A percentile compares a stretch with the other conserved stretches of the same genome.
These are phyloP conservation scores for Carex littledalei DNA, from an alignment of 176 grass and related monocot genomes.

Conservation along the genomic window DNA sequence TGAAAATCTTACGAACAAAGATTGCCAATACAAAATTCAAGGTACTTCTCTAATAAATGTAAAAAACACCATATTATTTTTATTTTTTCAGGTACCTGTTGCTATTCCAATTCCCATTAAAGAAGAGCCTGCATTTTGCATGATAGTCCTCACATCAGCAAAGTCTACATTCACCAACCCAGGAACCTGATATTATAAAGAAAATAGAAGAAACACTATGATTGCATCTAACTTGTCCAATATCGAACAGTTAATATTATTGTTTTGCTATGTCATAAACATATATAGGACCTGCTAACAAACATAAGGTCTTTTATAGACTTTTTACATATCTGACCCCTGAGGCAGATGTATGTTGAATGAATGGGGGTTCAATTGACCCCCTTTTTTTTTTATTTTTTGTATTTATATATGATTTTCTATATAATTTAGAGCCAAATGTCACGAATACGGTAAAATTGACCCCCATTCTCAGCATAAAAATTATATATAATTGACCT, in stretches of 20 bases:
- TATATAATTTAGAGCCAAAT: too few species aligned
- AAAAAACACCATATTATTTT: neutral
- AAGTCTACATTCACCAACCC: constrained; percentile 97
- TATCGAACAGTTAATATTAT: neutral
- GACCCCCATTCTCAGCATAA: too few species aligned
- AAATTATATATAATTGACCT: neutral
- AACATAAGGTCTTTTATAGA: neutral
- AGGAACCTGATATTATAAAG: constrained; percentile 57
- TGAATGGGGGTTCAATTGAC: too few species aligned
- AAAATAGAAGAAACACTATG: neutral
- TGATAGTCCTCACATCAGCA: constrained; percentile 94
- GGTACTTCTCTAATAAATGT: neutral
- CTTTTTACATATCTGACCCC: neutral
- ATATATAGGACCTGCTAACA: neutral
- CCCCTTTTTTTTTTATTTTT: too few species aligned
- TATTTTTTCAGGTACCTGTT: constrained; percentile 54
- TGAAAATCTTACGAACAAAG: neutral
- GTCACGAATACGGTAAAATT: too few species aligned
- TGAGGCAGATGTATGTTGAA: too few species aligned
- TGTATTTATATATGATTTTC: too few species aligned
- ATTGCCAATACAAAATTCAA: neutral
- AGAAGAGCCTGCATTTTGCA: constrained; percentile 97
- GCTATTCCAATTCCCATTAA: constrained; percentile 98
- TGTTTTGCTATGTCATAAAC: neutral
- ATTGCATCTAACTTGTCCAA: neutral